Evolutionary conservation across 768 basidiomycete species (phyloP), one percentile per base, ranked within the genome.

Genomic region (Cyclocybe cylindracea): DNA sequence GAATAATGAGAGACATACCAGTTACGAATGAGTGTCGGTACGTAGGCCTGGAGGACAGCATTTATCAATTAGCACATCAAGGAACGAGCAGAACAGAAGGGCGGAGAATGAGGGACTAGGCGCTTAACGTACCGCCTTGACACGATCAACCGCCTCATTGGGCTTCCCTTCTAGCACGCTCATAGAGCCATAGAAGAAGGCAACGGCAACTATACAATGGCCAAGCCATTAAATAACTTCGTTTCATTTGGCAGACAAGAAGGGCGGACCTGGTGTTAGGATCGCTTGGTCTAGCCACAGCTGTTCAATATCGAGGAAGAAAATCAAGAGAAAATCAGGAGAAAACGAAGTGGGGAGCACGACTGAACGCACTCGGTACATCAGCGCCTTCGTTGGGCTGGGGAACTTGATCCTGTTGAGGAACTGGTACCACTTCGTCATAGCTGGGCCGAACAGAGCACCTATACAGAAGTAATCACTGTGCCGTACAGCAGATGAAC

Each of bases 281-380:
- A 90, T 60, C 5, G 82, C 79, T 70, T 96, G 94, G 66, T 95
- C 94, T 24, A 94, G 75, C 69, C 80, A 89, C 5, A 91, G 89
- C 89, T 87, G 63, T 44, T 39, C 24, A 24, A 47, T 38, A 13
- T 57, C 37, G n/a, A 33, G 18, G 51, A 3, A 46, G 45, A 47
- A 34, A 2, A 45, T 34, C 46, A 44, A 39, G 18, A 10, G 45
- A 47, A 34, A 2, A 45, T 34, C 46, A 44, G 24, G 33, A 2
- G 16, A 41, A 34, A 32, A 18, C 14, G 10, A 31, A 50, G 5
- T 41, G 39, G 13, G 24, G 18, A 34, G 11, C 44, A 10, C 7
- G 45, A 45, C 44, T 19, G 9, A 39, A 61, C 84, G 40, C 44
- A 89, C 89, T 34, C 87, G 75, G 59, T 85, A 86, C 8, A 84